phyloP scores from a whole-genome alignment of 192 early-diverging fungal species.

The Backusella australiensis region DNA sequence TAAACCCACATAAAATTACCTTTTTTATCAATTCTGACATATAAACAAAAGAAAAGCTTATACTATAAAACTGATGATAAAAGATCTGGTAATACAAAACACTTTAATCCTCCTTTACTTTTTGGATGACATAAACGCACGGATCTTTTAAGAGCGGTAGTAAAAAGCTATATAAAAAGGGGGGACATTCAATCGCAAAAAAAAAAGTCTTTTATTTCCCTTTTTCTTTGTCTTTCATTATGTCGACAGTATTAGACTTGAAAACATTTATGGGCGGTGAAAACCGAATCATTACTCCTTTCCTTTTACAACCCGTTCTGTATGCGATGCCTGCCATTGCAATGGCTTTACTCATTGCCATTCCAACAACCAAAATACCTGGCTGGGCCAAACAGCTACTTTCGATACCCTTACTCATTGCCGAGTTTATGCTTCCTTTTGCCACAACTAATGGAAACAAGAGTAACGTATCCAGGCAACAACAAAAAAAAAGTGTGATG shows the following conservation, averaged over 20 bases:
- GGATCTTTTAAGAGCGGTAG: not conserved
- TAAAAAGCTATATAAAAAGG: not conserved
- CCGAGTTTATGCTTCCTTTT: conserved; percentile 10
- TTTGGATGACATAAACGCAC: not conserved
- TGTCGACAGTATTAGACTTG: not conserved
- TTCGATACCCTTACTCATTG: conserved; percentile 17
- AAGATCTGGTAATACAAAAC: not conserved
- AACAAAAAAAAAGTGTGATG: not conserved
- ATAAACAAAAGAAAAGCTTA: not conserved
- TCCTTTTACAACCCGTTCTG: not conserved
- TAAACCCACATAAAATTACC: not conserved
- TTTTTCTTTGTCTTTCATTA: conserved; percentile 7
- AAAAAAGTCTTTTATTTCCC: not conserved
- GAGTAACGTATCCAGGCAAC: not conserved
- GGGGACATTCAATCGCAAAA: not conserved
- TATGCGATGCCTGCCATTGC: not conserved
- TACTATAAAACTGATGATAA: not conserved
- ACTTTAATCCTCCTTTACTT: not conserved
- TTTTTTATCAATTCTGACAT: not conserved
- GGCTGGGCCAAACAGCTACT: conserved; percentile 13
- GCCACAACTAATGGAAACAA: conserved; percentile 9
- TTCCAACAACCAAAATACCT: conserved; percentile 6
- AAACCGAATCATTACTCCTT: conserved; percentile 7
- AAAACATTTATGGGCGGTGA: conserved; percentile 5
- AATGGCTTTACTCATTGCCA: not conserved